Percentiles rank a stretch among this genome's conserved stretches.
Conservation (phyloP, 2,329 filamentous ascomycete genomes). For the Pyrenophora teres region DNA sequence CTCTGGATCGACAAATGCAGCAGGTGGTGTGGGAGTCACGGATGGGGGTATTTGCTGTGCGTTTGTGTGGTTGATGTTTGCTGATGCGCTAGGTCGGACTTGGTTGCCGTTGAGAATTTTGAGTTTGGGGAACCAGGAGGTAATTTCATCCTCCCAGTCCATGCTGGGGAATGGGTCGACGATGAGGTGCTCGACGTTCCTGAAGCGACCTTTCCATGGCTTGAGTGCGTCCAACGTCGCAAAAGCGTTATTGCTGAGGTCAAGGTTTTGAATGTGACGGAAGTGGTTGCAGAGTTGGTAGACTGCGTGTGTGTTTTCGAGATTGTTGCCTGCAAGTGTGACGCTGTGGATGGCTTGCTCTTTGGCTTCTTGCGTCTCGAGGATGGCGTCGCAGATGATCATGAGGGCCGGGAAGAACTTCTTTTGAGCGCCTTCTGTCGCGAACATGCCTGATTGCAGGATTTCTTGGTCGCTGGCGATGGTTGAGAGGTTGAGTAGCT, state of each 20-base stretch:
- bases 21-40: slow-evolving; percentile 23
- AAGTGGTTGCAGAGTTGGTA: slow-evolving; percentile 78
- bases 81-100: slow-evolving; percentile 68
- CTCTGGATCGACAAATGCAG: slow-evolving; percentile 7
- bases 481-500: slow-evolving; percentile 81
- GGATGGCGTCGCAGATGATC: slow-evolving; percentile 78
- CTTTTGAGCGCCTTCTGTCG: slow-evolving; percentile 69
- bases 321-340: slow-evolving; percentile 78
- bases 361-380: slow-evolving; percentile 73
- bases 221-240: slow-evolving; percentile 68
- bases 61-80: slow-evolving; percentile 13
- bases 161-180: slow-evolving; percentile 55
- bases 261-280: slow-evolving; percentile 84
- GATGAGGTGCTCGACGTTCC: slow-evolving; percentile 77
- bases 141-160: slow-evolving; percentile 69
- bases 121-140: slow-evolving; percentile 82
- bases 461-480: slow-evolving; percentile 75
- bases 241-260: slow-evolving; percentile 84
- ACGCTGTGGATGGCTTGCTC: slow-evolving; percentile 80
- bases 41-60: slow-evolving; percentile 5
- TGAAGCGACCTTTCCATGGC: slow-evolving; percentile 80
- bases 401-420: slow-evolving; percentile 95
- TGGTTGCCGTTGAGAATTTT: slow-evolving; percentile 75
- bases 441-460: slow-evolving; percentile 75
- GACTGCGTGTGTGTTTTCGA: slow-evolving; percentile 73